phyloP scores from a whole-genome alignment of 352 stramenopile genomes.

The Pythium angustatum region DNA sequence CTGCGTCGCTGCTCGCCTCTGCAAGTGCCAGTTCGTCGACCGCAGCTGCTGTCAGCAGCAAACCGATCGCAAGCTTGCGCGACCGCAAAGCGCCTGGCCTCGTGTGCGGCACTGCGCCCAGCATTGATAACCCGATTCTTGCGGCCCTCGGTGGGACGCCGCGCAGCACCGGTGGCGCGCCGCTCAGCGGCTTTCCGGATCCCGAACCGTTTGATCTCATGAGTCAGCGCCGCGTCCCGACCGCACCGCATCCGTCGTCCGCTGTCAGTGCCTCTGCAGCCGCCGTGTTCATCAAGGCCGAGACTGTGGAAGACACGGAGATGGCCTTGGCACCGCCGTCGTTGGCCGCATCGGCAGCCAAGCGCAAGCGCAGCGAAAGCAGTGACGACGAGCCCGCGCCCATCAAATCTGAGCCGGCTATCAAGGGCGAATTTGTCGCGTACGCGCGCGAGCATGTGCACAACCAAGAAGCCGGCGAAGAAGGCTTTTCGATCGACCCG shows the following conservation, averaged over 20 bases:
- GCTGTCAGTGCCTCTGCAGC: slow-evolving; percentile 13
- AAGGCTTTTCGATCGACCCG: slow-evolving; percentile 85
- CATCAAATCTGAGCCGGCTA: slow-evolving; percentile 26
- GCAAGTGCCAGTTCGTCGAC: slow-evolving; percentile 10
- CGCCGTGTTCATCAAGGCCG: slow-evolving; percentile 3
- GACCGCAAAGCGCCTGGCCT: slow-evolving; percentile 28
- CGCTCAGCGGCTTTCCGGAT: slow-evolving; percentile 29
- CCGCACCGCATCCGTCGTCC: slow-evolving; percentile 19
- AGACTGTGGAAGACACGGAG: slow-evolving; percentile 15
- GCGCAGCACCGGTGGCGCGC: slow-evolving; percentile 4
- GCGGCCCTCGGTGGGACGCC: slow-evolving; percentile 61
- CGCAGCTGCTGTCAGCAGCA: neutral
- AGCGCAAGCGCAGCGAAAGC: slow-evolving; percentile 25
- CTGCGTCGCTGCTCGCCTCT: slow-evolving; percentile 15
- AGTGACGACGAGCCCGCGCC: slow-evolving; percentile 2
- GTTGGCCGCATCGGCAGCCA: neutral
- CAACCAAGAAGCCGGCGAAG: slow-evolving; percentile 75
- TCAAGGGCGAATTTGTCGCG: slow-evolving; percentile 50
- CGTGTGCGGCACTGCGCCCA: slow-evolving; percentile 19
- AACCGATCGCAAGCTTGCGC: slow-evolving; percentile 14
- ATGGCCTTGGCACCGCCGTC: slow-evolving; percentile 4
- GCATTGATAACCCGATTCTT: slow-evolving; percentile 62
- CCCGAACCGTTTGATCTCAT: slow-evolving; percentile 49
- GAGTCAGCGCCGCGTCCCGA: slow-evolving; percentile 14
- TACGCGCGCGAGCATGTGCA: slow-evolving; percentile 80